Percentiles rank a stretch among this genome's conserved stretches.
phyloP scores from a whole-genome alignment of 2,329 filamentous ascomycete species.

The Colletotrichum costaricense region DNA sequence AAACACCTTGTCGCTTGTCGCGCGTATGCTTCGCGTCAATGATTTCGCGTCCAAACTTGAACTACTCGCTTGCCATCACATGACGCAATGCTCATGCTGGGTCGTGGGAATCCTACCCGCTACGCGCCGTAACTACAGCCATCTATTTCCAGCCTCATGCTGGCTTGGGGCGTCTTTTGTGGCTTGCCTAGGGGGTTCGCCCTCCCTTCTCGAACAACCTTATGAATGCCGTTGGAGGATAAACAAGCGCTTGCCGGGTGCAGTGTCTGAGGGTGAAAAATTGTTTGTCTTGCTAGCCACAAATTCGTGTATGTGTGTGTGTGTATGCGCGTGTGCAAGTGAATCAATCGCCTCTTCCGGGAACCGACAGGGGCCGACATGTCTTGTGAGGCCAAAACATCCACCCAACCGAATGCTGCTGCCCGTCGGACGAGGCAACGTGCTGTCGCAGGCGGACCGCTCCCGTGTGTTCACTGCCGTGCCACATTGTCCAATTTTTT shows the following conservation, averaged over 20 bases:
- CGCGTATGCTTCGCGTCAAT: slow-evolving; percentile 17
- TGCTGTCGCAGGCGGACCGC: slow-evolving; percentile 20
- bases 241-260: neutral
- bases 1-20: neutral
- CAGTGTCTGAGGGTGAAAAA: neutral
- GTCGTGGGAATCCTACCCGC: slow-evolving; percentile 20
- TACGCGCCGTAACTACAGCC: slow-evolving; percentile 3
- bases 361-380: neutral
- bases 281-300: neutral
- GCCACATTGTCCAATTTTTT: slow-evolving; percentile 2
- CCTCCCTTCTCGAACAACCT: neutral
- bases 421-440: slow-evolving; percentile 15
- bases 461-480: slow-evolving; percentile 27
- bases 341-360: neutral
- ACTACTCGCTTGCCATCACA: slow-evolving; percentile 18
- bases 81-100: slow-evolving; percentile 32
- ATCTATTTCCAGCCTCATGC: slow-evolving; percentile 13
- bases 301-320: neutral
- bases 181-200: neutral
- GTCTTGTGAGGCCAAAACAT: slow-evolving; percentile 4
- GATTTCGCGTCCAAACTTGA: neutral
- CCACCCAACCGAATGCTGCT: slow-evolving; percentile 6
- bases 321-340: neutral
- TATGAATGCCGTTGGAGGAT: neutral
- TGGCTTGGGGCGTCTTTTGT: neutral